Conservation (phyloP, 2,329 filamentous ascomycete genomes). For the Colletotrichum acutatum region DNA sequence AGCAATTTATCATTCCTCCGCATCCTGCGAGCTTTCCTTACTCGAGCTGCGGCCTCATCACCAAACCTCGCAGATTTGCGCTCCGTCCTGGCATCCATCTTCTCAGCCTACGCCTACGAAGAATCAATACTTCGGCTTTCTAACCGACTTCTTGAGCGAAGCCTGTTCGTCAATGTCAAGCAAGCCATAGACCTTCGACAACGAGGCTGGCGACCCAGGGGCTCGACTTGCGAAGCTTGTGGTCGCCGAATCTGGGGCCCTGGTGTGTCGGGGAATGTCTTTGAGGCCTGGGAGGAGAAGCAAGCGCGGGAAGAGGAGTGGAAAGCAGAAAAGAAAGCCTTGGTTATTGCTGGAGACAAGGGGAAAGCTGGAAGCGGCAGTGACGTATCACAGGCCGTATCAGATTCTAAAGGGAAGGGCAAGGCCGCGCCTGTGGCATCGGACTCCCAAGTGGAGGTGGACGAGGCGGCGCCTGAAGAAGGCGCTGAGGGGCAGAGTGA, state of each 20-base stretch:
- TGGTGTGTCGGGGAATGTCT: conserved; percentile 80
- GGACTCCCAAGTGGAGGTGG: conserved; percentile 42
- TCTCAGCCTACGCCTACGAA: conserved; percentile 95
- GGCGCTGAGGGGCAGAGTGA: conserved; percentile 49
- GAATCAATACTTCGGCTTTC: conserved; percentile 88
- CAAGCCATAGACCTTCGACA: conserved; percentile 80
- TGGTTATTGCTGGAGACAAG: conserved; percentile 48
- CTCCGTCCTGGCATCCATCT: conserved; percentile 86
- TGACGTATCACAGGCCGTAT: conserved; percentile 37
- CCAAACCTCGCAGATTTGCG: conserved; percentile 90
- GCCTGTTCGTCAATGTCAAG: conserved; percentile 85
- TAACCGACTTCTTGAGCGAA: conserved; percentile 87
- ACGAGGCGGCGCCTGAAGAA: conserved; percentile 50
- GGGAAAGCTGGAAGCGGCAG: conserved; percentile 44
- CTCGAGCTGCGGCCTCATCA: conserved; percentile 81
- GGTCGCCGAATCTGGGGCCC: conserved; percentile 88
- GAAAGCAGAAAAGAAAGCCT: conserved; percentile 55
- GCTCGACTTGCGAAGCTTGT: conserved; percentile 90
- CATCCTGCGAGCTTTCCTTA: conserved; percentile 88
- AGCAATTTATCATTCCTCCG: conserved; percentile 83
- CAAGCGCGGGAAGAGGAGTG: conserved; percentile 59
- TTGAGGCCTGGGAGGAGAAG: conserved; percentile 82
- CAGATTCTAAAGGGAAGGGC: conserved; percentile 64
- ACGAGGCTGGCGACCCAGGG: conserved; percentile 87
- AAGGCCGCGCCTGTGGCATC: conserved; percentile 64